phyloP scores from a whole-genome alignment of 108 stramenopile genomes.

The Skeletonema tropicum region DNA sequence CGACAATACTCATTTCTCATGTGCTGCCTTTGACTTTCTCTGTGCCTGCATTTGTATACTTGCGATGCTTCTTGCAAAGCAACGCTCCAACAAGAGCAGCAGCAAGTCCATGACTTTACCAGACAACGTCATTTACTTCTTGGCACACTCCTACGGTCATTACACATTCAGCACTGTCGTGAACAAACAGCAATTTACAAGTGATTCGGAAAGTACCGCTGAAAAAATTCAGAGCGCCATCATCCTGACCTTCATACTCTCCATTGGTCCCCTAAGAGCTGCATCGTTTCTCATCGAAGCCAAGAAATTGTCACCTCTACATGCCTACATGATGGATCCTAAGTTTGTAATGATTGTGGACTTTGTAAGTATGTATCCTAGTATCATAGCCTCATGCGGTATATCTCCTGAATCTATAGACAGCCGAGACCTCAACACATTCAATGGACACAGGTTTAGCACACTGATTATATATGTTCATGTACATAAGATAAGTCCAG shows the following conservation, averaged over 20 bases:
- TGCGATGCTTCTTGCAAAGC: neutral
- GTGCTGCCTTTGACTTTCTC: slow-evolving; percentile 15
- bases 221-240: neutral
- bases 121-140: slow-evolving; percentile 14
- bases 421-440: too few species aligned
- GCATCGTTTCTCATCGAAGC: slow-evolving; percentile 15
- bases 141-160: slow-evolving; percentile 29
- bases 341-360: too few species aligned
- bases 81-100: too few species aligned
- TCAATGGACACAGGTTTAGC: too few species aligned
- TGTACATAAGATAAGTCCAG: too few species aligned
- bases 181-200: neutral
- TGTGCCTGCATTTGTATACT: slow-evolving; percentile 9
- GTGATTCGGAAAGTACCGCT: too few species aligned
- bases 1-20: slow-evolving; percentile 21
- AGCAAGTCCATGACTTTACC: too few species aligned
- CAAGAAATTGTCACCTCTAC: neutral
- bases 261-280: slow-evolving; percentile 17
- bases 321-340: slow-evolving; percentile 9
- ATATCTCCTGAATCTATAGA: too few species aligned
- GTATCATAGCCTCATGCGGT: too few species aligned
- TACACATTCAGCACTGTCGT: neutral
- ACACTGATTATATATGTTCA: too few species aligned
- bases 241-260: slow-evolving; percentile 16
- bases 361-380: too few species aligned